phyloP scores from a whole-genome alignment of 805 yeast genomes.

The Nakazawaea populi region DNA sequence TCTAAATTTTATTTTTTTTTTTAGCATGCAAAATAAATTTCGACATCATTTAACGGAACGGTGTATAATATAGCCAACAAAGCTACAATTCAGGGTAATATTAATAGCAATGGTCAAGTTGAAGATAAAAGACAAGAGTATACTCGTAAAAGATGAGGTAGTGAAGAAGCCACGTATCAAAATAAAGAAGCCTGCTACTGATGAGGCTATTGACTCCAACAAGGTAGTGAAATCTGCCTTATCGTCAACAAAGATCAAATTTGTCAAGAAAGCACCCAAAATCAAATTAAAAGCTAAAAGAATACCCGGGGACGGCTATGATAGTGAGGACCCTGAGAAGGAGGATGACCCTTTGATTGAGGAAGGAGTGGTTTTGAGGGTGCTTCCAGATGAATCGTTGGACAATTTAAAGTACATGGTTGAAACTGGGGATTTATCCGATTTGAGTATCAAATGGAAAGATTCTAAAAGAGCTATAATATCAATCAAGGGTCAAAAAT shows the following conservation, averaged over 20 bases:
- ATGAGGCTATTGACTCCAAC: not conserved
- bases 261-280: slow-evolving; percentile 30
- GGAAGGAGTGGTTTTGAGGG: slow-evolving; percentile 76
- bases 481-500: slow-evolving; percentile 59
- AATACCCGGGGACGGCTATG: slow-evolving; percentile 92
- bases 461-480: slow-evolving; percentile 77
- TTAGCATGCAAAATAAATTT: not conserved
- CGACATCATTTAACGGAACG: not conserved
- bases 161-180: slow-evolving; percentile 22
- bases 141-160: slow-evolving; percentile 12
- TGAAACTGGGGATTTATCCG: slow-evolving; percentile 67
- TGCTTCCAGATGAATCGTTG: slow-evolving; percentile 55
- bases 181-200: slow-evolving; percentile 13
- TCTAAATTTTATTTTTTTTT: not conserved
- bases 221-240: not conserved
- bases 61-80: not conserved
- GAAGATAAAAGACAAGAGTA: slow-evolving; percentile 17
- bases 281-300: slow-evolving; percentile 55
- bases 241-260: slow-evolving; percentile 5
- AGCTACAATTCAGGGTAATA: not conserved
- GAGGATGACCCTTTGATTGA: slow-evolving; percentile 94
- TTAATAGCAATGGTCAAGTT: slow-evolving; percentile 17
- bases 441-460: slow-evolving; percentile 74
- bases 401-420: slow-evolving; percentile 73
- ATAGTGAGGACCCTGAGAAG: slow-evolving; percentile 91